Base-by-base conservation (phyloP, 2,329 filamentous ascomycete genomes). In the Calonectria crousiana region DNA sequence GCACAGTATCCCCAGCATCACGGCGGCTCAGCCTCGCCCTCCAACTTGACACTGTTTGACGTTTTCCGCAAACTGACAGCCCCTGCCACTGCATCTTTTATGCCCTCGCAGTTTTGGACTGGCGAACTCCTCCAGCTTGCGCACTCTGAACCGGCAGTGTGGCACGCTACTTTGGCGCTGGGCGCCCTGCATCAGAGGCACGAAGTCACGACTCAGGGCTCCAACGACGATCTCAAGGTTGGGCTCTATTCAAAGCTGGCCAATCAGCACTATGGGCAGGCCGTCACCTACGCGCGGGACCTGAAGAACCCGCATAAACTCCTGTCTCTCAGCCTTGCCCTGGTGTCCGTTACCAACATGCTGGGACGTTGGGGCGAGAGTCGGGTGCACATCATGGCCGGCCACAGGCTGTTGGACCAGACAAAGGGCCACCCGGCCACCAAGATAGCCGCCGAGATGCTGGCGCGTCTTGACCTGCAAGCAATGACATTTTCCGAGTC, bases 401-500 rank as follows among this genome's bases (percentile, higher is more conserved):
- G 81, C 0, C 79, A 82, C 41, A 75, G 71, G 0, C 58, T 85
- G 6, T 32, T 85, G 8, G 74, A 74, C 9, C 66, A 79, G 44
- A 71, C 76, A 44, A 76, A 73, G 16, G 64, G 76, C 2, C 60
- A 75, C 0, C 38, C 67, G 8, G 76, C 67, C 13, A 78, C 74
- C 0, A 78, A 68, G 10, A 75, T 69, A 20, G 78, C 79, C 0
- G 73, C 79, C 9, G 79, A 81, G 64, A 77, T 80, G 36, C 34
- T 85, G 2, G 79, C 79, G 3, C 77, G 83, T 2, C 64, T 85
- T n/a, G 83, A 85, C 52, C 30, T 85, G 6, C 81, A 83, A 49
- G 81, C 81, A 75, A 82, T 84, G 80, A 80, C 82, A 0, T 84
- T 85, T 52, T 80, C 77, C 2, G 84, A 85, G 36, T 79, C 78